phyloP scores from a whole-genome alignment of 345 rosid species.

The Durio zibethinus region DNA sequence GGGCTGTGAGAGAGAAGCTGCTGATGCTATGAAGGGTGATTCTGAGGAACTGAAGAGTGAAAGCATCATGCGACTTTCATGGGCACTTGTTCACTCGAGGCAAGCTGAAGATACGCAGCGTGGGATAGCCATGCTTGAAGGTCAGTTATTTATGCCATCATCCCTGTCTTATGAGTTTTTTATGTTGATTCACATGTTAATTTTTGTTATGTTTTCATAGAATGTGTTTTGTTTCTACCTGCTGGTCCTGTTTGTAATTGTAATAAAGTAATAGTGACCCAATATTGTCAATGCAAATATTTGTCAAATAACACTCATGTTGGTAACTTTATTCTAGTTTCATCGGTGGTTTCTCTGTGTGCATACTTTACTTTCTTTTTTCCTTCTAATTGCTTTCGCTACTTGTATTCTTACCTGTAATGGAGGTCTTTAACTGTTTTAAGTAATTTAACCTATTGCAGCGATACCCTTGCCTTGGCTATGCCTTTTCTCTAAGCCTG shows the following conservation, averaged over 20 bases:
- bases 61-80: conserved; percentile 73
- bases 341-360: neutral
- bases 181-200: neutral
- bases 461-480: neutral
- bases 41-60: conserved; percentile 56
- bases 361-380: neutral
- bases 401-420: neutral
- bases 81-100: conserved; percentile 86
- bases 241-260: neutral
- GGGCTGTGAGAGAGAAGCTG: conserved; percentile 84
- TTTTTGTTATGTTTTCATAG: neutral
- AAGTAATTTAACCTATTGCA: neutral
- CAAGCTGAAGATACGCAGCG: conserved; percentile 74
- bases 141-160: conserved; percentile 22
- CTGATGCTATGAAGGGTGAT: conserved; percentile 43
- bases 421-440: neutral
- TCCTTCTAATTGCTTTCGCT: neutral
- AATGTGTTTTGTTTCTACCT: neutral
- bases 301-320: neutral
- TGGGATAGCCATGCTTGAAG: conserved; percentile 74
- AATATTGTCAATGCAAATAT: neutral
- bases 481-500: neutral
- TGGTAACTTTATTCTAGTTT: neutral
- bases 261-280: neutral
- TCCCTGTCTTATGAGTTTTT: neutral